These are phyloP conservation scores for Apiospora kogelbergensis DNA, from an alignment of 2,329 filamentous ascomycete species.

Conservation along the genomic window DNA sequence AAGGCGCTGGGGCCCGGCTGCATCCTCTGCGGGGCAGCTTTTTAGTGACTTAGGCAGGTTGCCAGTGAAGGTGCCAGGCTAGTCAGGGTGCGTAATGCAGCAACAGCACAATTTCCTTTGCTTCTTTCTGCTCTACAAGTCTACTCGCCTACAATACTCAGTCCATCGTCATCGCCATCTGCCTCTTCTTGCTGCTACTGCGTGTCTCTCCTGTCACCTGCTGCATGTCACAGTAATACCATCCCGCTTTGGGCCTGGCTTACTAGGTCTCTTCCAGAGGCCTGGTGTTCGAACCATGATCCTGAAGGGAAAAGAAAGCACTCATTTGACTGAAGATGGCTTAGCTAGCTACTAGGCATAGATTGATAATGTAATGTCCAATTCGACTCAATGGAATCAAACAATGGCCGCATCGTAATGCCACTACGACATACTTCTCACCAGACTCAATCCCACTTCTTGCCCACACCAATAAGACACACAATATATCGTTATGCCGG, in stretches of 20 bases:
- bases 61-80: too few species aligned
- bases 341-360: not conserved
- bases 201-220: not conserved
- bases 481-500: not conserved
- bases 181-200: conserved; percentile 1
- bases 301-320: not conserved
- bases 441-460: not conserved
- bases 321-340: not conserved
- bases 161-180: not conserved
- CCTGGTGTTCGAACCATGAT: not conserved
- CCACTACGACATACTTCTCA: not conserved
- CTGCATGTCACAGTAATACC: not conserved
- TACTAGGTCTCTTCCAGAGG: not conserved
- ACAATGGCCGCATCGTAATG: not conserved
- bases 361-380: not conserved
- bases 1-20: not conserved
- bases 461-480: not conserved
- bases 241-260: not conserved
- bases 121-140: not conserved
- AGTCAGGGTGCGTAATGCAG: not conserved
- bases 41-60: not conserved
- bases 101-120: not conserved
- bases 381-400: not conserved
- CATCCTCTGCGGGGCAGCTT: conserved; percentile 1
- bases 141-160: not conserved